Evolutionary conservation across 306 rosid genomes (phyloP).

Genomic region (Cicer pinnatifidum): DNA sequence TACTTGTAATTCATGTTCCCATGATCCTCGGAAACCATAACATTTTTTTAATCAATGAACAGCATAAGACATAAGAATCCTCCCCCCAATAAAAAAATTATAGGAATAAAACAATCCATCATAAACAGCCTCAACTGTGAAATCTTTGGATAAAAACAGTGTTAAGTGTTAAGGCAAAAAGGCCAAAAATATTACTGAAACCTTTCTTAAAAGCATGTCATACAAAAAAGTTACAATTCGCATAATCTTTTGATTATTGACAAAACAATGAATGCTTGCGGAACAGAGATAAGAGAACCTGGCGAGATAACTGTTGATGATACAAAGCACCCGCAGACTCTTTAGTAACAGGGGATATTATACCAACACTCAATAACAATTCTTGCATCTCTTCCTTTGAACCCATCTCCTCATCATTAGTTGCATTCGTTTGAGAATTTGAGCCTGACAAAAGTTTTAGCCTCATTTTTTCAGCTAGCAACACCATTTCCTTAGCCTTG

Average conservation of each 20-base stretch:
- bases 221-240: neutral
- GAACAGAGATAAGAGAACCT: slow-evolving; percentile 57
- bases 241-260: slow-evolving; percentile 18
- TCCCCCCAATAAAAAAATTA: slow-evolving; percentile 11
- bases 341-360: slow-evolving; percentile 93
- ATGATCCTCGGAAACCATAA: neutral
- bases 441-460: slow-evolving; percentile 79
- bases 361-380: slow-evolving; percentile 93
- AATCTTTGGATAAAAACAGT: slow-evolving; percentile 26
- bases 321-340: slow-evolving; percentile 97
- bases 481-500: slow-evolving; percentile 98
- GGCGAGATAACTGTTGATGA: slow-evolving; percentile 95
- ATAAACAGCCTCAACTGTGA: slow-evolving; percentile 4
- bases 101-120: slow-evolving; percentile 10
- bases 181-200: neutral
- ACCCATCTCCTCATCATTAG: slow-evolving; percentile 83
- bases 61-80: neutral
- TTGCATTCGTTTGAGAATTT: slow-evolving; percentile 60
- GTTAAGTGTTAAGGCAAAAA: slow-evolving; percentile 6
- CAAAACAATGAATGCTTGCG: neutral
- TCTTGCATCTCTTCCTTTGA: slow-evolving; percentile 97
- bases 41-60: slow-evolving; percentile 24
- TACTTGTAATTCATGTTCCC: neutral
- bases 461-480: slow-evolving; percentile 98
- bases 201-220: slow-evolving; percentile 15